Percentiles rank a stretch among this genome's conserved stretches.
These are phyloP conservation scores for Chlamydomonas urium DNA, from an alignment of 139 green algal genomes.

Conservation along the genomic window DNA sequence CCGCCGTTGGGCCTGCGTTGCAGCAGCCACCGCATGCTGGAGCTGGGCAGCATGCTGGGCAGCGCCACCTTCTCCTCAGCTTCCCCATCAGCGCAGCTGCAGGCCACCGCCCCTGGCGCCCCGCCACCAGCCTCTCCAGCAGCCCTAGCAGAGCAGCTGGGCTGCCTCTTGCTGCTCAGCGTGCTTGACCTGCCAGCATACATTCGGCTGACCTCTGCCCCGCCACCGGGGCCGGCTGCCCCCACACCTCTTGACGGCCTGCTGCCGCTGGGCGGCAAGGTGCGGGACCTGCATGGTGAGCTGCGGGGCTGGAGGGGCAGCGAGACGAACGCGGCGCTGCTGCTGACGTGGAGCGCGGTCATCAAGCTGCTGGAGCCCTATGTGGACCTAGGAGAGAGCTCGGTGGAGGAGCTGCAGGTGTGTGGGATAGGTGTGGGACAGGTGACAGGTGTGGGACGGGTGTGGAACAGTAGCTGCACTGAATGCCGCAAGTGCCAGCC, in stretches of 20 bases:
- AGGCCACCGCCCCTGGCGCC: background rate
- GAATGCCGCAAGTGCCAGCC: too few species aligned
- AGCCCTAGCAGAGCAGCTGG: constrained; percentile 11
- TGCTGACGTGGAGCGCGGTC: constrained; percentile 28
- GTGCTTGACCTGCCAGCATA: constrained; percentile 42
- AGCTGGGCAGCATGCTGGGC: constrained; percentile 44
- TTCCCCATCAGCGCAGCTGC: background rate
- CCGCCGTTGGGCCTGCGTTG: constrained; percentile 13
- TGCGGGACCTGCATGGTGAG: constrained; percentile 30
- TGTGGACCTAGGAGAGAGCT: constrained; percentile 4
- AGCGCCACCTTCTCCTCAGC: constrained; percentile 34
- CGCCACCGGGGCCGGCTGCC: background rate
- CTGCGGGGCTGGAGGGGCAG: constrained; percentile 21
- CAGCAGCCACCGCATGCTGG: constrained; percentile 38
- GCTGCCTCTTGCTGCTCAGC: constrained; percentile 42
- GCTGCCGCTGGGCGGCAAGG: constrained; percentile 35
- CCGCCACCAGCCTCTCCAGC: background rate
- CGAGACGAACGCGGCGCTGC: constrained; percentile 21
- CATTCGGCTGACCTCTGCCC: background rate
- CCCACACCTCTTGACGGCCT: constrained; percentile 6
- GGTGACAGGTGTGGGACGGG: too few species aligned
- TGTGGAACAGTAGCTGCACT: too few species aligned
- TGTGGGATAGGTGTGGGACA: too few species aligned
- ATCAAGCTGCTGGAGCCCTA: constrained; percentile 15
- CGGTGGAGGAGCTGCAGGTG: constrained; percentile 15